Evolutionary conservation across 192 early-diverging fungal genomes (phyloP).

Genomic region (Coemansia sp.): DNA sequence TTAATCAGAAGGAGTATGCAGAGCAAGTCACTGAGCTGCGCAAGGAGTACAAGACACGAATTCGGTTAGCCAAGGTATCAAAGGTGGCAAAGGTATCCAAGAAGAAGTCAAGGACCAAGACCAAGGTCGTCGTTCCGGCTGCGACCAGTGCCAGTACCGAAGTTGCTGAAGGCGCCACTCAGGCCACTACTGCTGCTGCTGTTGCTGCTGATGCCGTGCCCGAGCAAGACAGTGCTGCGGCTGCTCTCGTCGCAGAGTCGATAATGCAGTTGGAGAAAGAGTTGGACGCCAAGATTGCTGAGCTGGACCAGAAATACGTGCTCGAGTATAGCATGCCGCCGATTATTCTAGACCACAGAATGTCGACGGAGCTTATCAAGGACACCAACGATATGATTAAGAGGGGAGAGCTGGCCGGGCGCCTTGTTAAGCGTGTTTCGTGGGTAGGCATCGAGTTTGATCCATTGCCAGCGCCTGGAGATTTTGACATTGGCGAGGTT

Average conservation of each 20-base stretch:
- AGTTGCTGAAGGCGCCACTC: neutral
- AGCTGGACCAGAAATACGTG: slow-evolving; percentile 29
- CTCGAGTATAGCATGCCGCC: slow-evolving; percentile 2
- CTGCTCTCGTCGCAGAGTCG: slow-evolving; percentile 9
- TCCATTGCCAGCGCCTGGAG: slow-evolving; percentile 78
- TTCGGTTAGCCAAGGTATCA: neutral
- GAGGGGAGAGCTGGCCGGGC: slow-evolving; percentile 24
- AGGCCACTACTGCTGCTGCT: slow-evolving; percentile 12
- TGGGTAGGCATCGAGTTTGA: slow-evolving; percentile 73
- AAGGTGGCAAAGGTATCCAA: slow-evolving; percentile 12
- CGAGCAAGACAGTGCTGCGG: neutral
- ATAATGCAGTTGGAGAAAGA: slow-evolving; percentile 42
- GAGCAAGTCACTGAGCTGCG: neutral
- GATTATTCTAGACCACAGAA: slow-evolving; percentile 14
- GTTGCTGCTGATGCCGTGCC: slow-evolving; percentile 10
- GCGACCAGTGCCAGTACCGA: neutral
- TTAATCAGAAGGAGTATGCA: slow-evolving; percentile 12
- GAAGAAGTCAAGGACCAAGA: slow-evolving; percentile 12
- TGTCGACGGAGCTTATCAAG: neutral
- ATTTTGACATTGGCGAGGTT: slow-evolving; percentile 84
- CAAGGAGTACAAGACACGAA: slow-evolving; percentile 3
- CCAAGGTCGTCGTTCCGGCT: slow-evolving; percentile 5
- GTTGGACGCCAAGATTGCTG: slow-evolving; percentile 42
- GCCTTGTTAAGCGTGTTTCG: slow-evolving; percentile 23
- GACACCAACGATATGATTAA: slow-evolving; percentile 16